phyloP scores from a whole-genome alignment of 768 basidiomycete genomes.

The Lactifluus subvellereus region DNA sequence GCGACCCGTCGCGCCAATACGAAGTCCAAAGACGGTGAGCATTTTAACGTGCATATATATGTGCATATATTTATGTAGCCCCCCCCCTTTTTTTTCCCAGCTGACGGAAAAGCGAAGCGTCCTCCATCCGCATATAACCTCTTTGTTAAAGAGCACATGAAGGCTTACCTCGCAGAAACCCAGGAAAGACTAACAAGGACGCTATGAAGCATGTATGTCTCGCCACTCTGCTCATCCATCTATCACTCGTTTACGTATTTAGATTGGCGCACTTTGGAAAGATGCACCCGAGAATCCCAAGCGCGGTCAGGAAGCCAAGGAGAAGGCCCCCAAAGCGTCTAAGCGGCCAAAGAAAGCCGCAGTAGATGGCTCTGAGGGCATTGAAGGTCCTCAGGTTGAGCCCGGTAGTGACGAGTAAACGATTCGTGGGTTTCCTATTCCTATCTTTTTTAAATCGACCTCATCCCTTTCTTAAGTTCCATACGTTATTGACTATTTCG shows the following conservation, averaged over 20 bases:
- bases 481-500: slow-evolving; percentile 7
- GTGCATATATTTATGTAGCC: slow-evolving; percentile 1
- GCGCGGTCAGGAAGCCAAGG: slow-evolving; percentile 44
- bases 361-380: not conserved
- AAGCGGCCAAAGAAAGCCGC: slow-evolving; percentile 17
- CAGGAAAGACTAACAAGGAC: slow-evolving; percentile 44
- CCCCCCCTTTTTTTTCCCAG: not conserved
- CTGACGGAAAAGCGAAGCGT: slow-evolving; percentile 43
- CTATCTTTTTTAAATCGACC: not conserved
- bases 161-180: slow-evolving; percentile 52
- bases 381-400: slow-evolving; percentile 18
- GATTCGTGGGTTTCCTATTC: not conserved
- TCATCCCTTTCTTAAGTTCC: not conserved
- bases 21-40: slow-evolving; percentile 34
- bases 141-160: slow-evolving; percentile 52
- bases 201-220: slow-evolving; percentile 43
- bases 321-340: slow-evolving; percentile 41
- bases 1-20: slow-evolving; percentile 51
- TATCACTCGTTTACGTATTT: not conserved
- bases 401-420: slow-evolving; percentile 24
- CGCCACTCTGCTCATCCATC: not conserved
- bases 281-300: slow-evolving; percentile 61
- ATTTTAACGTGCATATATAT: slow-evolving; percentile 29
- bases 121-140: slow-evolving; percentile 54
- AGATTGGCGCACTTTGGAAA: slow-evolving; percentile 56